Evolutionary conservation across 768 basidiomycete species (phyloP), one percentile per base, ranked within the genome.

Genomic region (Boletus barrowsii): DNA sequence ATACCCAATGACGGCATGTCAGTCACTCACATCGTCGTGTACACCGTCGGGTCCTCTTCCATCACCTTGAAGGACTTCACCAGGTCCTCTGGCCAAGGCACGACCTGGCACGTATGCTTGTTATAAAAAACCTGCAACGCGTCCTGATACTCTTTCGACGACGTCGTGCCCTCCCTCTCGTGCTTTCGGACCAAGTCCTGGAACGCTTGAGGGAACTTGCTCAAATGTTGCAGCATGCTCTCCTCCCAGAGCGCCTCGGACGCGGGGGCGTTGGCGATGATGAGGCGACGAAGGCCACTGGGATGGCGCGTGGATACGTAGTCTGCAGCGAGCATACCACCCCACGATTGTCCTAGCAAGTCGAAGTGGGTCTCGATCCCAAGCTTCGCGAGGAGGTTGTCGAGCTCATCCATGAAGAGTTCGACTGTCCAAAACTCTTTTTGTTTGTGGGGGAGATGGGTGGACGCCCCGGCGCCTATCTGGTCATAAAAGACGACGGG

Each of bases 301-400:
- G 78, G 77, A 13, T 72, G 66, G 5, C 67, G 65, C 2, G 64
- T 60, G n/a, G 72, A 61, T 1, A 63, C 76, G 47, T 73, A 78
- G 39, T 75, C 72, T 3, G 68, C 50, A 0, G 69, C 78, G 11
- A 83, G 70, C 65, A 80, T 79, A 0, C 77, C 80, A 10, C 82
- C 82, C 81, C 82, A 83, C 4, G 79, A 81, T 32, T 83, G 81
- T 0, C 83, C 83, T 3, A 79, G 56, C 5, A 83, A 55, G 50
- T 75, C 71, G 59, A 74, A 83, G 3, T 61, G 60, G 14, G 68
- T 63, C 18, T 68, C 44, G 50, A 83, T 72, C 1, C 66, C 72
- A 22, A 83, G 68, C 36, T 77, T 62, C 5, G 53, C 47, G 33
- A 82, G 42, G n/a, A 83, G 58, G 55, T 80, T 81, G 36, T 72